A percentile compares a stretch with the other conserved stretches of the same genome.
phyloP scores from a whole-genome alignment of 2,329 filamentous ascomycete species.

The Beauveria rudraprayagi region DNA sequence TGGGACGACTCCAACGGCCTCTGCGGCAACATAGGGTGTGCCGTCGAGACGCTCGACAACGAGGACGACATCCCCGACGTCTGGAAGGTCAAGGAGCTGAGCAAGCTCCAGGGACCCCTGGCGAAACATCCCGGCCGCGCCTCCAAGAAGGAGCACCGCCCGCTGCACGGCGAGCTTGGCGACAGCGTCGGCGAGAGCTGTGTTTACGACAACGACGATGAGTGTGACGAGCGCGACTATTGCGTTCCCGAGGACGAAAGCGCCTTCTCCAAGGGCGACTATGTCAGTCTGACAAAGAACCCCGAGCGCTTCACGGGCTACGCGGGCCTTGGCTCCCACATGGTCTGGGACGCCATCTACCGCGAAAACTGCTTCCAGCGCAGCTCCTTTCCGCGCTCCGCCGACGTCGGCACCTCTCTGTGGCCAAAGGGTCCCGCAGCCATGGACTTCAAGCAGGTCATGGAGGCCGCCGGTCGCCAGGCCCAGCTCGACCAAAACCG shows the following conservation, averaged over 20 bases:
- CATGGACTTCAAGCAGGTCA: constrained; percentile 53
- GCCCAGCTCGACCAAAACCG: constrained; percentile 49
- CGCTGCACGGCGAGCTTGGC: constrained; percentile 74
- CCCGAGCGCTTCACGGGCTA: constrained; percentile 96
- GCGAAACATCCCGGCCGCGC: constrained; percentile 79
- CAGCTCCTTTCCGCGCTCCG: constrained; percentile 54
- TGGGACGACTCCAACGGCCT: constrained; percentile 90
- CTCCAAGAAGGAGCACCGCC: constrained; percentile 63
- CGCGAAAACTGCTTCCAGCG: constrained; percentile 90
- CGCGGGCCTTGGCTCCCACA: constrained; percentile 70
- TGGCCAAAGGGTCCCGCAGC: constrained; percentile 44
- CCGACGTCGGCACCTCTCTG: constrained; percentile 40
- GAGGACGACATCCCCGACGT: constrained; percentile 88
- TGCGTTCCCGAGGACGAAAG: constrained; percentile 94
- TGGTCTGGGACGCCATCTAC: constrained; percentile 96
- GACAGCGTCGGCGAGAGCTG: constrained; percentile 89
- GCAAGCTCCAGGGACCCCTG: constrained; percentile 83
- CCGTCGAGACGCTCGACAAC: constrained; percentile 89
- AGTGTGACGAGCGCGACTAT: constrained; percentile 94
- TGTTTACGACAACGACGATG: constrained; percentile 94
- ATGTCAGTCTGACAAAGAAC: constrained; percentile 88
- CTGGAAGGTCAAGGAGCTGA: constrained; percentile 86
- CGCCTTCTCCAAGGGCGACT: constrained; percentile 80
- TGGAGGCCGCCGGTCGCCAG: constrained; percentile 51
- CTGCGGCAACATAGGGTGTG: constrained; percentile 95